Base-by-base conservation (phyloP, 192 early-diverging fungal genomes). In the Thamnidium elegans region DNA sequence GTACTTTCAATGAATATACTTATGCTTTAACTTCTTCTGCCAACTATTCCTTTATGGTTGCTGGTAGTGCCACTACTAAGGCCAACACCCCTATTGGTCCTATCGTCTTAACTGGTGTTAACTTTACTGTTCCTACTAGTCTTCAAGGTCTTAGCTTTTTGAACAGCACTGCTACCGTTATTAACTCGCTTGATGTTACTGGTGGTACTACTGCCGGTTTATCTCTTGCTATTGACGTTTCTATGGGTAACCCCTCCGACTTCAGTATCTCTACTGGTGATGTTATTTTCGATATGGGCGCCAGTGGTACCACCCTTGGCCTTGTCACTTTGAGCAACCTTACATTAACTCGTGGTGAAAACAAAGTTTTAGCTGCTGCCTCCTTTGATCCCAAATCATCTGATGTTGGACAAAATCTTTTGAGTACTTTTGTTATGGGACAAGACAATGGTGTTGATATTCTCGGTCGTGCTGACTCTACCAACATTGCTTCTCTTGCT, bases 141-240 rank as follows among this genome's bases (percentile, higher is more conserved):
- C 66, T 88, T 17, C 60, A 71, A 9, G 86, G 86, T 50, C 74
- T 88, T 34, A 81, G 81, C 55, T 81, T 83, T 20, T 68, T 88
- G 26, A 78, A 78, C 65, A 76, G 74, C 17, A 51, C 78, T 9
- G 80, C 79, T 43, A 73, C 81, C 10, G 56, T 77, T 4, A 80
- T 86, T 36, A 79, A 84, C 72, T 64, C 63, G 26, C 66, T 87
- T 63, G 79, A 79, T 58, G 81, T 87, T 50, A 77, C 71, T 15
- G 84, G 80, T 50, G 86, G 86, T 34, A 75, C 78, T 10, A 9
- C 59, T 39, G 62, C 62, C 19, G 69, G 58, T 45, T 32, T 85
- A 21, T 42, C 70, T 3, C 45, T 85, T 55, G 66, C 66, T 17
- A 77, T 85, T 62, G 51, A 55, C 30, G 73, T 74, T 9, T 65